Percentiles rank a stretch among this genome's conserved stretches.
Conservation (phyloP, 2,329 filamentous ascomycete genomes). For the Penicillium palitans region DNA sequence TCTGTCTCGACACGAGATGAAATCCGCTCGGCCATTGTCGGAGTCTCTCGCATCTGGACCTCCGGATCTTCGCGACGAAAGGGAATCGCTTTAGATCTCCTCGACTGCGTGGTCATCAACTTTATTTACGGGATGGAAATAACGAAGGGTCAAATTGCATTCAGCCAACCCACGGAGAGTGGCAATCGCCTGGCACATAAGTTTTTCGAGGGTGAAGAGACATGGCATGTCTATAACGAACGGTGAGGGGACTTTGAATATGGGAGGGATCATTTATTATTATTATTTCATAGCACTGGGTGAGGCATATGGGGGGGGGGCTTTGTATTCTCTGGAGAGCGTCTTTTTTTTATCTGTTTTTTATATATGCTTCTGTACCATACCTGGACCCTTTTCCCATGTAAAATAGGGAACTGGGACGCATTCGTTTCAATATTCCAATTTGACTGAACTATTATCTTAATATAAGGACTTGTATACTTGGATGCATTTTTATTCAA, state of each 20-base stretch:
- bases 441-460: background rate
- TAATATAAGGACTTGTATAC: background rate
- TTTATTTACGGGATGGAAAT: conserved; percentile 59
- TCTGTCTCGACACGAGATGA: conserved; percentile 49
- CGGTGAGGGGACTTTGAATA: conserved; percentile 28
- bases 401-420: conserved; percentile 7
- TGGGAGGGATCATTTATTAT: conserved; percentile 1
- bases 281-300: conserved; percentile 2
- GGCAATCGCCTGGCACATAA: conserved; percentile 59
- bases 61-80: conserved; percentile 56
- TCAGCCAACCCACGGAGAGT: conserved; percentile 66
- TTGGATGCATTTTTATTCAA: conserved; percentile 2
- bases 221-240: conserved; percentile 62
- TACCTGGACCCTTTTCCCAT: conserved; percentile 5
- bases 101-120: conserved; percentile 57
- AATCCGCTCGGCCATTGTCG: conserved; percentile 53
- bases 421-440: conserved; percentile 2
- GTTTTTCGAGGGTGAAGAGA: conserved; percentile 57
- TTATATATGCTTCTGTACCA: conserved; percentile 8
- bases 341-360: background rate
- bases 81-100: conserved; percentile 58
- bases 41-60: conserved; percentile 67
- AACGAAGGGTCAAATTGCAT: conserved; percentile 58
- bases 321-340: conserved; percentile 3
- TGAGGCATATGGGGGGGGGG: background rate